phyloP scores from a whole-genome alignment of 805 yeast genomes.

The Sugiyamaella chiloensis region DNA sequence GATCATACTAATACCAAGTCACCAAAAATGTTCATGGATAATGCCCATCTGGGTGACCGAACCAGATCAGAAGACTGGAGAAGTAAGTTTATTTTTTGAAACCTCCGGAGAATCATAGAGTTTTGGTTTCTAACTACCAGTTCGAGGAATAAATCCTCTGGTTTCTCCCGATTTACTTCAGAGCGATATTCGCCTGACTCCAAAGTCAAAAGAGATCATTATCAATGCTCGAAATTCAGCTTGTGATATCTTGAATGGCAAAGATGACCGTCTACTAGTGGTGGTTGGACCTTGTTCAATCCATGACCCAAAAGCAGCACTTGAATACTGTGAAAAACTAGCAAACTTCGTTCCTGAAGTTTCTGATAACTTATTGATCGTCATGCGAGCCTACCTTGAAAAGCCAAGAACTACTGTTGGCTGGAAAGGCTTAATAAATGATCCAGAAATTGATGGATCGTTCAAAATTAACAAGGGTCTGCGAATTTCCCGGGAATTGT shows the following conservation, averaged over 20 bases:
- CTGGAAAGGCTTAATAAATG: slow-evolving; percentile 97
- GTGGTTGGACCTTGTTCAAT: slow-evolving; percentile 97
- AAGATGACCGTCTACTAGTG: slow-evolving; percentile 81
- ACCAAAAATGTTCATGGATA: slow-evolving; percentile 69
- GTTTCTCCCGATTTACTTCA: slow-evolving; percentile 94
- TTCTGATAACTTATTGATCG: slow-evolving; percentile 72
- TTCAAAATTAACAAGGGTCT: slow-evolving; percentile 95
- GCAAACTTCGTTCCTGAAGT: slow-evolving; percentile 56
- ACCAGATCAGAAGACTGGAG: slow-evolving; percentile 69
- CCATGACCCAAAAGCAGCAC: slow-evolving; percentile 89
- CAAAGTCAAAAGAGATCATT: slow-evolving; percentile 58
- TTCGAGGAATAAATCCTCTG: slow-evolving; percentile 87
- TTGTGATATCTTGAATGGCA: slow-evolving; percentile 67
- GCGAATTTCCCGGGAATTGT: slow-evolving; percentile 81
- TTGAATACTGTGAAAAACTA: slow-evolving; percentile 77
- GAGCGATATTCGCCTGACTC: slow-evolving; percentile 72
- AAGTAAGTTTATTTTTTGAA: slow-evolving; percentile 32
- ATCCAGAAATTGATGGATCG: slow-evolving; percentile 91
- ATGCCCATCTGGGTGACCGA: slow-evolving; percentile 82
- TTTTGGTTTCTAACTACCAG: slow-evolving; percentile 20
- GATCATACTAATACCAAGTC: slow-evolving; percentile 8
- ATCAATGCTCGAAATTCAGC: slow-evolving; percentile 74
- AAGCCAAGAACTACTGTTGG: slow-evolving; percentile 99
- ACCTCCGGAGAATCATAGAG: too few relatives aligned
- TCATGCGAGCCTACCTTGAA: slow-evolving; percentile 97